Conservation (phyloP, 73 alveolate genomes). For the Symbiodinium natans region DNA sequence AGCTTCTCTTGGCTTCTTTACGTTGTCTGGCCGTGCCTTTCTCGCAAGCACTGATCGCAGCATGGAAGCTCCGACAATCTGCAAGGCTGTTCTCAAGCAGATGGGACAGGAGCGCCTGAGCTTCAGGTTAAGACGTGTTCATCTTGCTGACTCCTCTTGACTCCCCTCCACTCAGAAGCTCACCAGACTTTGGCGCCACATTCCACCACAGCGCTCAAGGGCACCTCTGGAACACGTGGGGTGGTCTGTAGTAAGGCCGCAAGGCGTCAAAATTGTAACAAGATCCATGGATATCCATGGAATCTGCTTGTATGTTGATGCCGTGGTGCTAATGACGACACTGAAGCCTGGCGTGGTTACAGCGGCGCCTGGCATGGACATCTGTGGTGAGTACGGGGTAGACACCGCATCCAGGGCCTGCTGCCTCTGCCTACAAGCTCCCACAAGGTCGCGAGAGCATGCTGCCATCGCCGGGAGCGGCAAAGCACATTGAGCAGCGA, state of each 20-base stretch:
- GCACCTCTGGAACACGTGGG: not conserved
- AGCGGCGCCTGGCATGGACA: not conserved
- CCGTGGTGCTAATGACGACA: not conserved
- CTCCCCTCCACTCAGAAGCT: not conserved
- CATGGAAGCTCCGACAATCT: not conserved
- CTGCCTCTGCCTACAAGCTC: not conserved
- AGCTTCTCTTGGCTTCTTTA: not conserved
- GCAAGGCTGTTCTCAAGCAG: not conserved
- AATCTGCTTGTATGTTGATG: no score
- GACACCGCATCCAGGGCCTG: not conserved
- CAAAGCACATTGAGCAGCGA: constrained; percentile 1
- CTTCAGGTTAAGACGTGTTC: not conserved
- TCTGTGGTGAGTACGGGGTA: not conserved
- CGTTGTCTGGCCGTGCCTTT: not conserved
- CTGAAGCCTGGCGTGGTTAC: constrained; percentile 11
- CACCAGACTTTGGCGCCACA: not conserved
- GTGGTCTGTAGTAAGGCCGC: no score
- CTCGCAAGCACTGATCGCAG: constrained; percentile 6
- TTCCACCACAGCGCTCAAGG: not conserved
- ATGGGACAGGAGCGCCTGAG: not conserved
- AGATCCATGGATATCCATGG: no score
- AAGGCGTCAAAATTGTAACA: no score
- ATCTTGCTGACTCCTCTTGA: no score
- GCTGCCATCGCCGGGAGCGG: not conserved
- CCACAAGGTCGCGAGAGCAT: not conserved